Base-by-base conservation (phyloP, 164 flowering plant species). In the Sextonia rubra region DNA sequence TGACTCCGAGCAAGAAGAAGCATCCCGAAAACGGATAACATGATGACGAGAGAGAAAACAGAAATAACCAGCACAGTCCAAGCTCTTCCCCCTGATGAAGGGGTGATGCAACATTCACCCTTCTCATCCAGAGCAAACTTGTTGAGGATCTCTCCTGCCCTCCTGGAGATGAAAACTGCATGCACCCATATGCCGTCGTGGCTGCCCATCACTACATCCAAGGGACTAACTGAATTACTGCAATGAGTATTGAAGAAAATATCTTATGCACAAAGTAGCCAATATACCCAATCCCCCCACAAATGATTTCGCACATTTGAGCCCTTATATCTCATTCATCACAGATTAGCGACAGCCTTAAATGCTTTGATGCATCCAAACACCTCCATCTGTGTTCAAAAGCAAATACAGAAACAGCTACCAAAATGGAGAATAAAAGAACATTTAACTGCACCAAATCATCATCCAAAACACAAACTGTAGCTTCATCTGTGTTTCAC, bases 141-240 rank as follows among this genome's bases (percentile, higher is more conserved):
- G 80, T 69, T 83, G 63, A 89, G 76, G 48, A 77, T 67, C 68
- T 82, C 84, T 26, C 92, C 92, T 30, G 87, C 85, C 67, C 60
- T 69, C 55, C 83, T 83, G 1, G 90, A 85, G 23, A 87, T 83
- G 78, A 87, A 89, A 26, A 89, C 88, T 26, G 92, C 89, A 75
- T 76, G 85, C 8, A 83, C 77, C 69, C 48, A 47, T 68, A 86
- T 74, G 24, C 83, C 85, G 60, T 81, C 76, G 11, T 83, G 66
- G 69, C 76, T 73, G 64, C 87, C 85, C 68, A 79, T 77, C 90
- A 89, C 90, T 89, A 75, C 70, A 75, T 47, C 60, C 69, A 66
- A 66, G 68, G 20, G 7, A 66, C 32, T 64, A 64, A 64, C 68
- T 66, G 67, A 27, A 18, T 37, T 37, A 66, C 1, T 37, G 24